phyloP scores from a whole-genome alignment of 2,329 filamentous ascomycete species.

The Blastomyces parvus region DNA sequence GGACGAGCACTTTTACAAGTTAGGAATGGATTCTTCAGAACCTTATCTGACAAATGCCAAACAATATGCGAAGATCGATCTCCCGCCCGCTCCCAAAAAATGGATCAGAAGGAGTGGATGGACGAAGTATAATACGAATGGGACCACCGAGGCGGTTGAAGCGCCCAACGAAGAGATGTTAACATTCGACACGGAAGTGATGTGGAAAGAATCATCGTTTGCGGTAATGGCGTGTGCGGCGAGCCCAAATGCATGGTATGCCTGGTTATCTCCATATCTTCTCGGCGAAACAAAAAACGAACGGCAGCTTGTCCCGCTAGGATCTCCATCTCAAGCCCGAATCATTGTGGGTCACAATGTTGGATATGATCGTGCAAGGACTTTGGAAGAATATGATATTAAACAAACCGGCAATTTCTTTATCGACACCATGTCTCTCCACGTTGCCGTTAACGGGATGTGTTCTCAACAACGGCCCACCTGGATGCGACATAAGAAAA shows the following conservation, averaged over 20 bases:
- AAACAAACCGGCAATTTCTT: constrained; percentile 77
- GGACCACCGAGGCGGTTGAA: constrained; percentile 60
- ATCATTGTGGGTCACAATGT: constrained; percentile 92
- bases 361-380: constrained; percentile 82
- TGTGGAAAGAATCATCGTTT: constrained; percentile 88
- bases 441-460: constrained; percentile 98
- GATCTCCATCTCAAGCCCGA: constrained; percentile 61
- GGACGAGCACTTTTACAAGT: constrained; percentile 87
- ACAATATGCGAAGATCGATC: constrained; percentile 55
- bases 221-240: constrained; percentile 95
- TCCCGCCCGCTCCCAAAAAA: constrained; percentile 53
- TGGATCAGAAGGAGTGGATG: constrained; percentile 79
- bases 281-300: constrained; percentile 68
- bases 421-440: constrained; percentile 94
- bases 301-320: constrained; percentile 76
- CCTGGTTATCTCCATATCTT: constrained; percentile 93
- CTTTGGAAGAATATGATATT: constrained; percentile 80
- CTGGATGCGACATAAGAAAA: constrained; percentile 96
- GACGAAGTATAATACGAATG: constrained; percentile 82
- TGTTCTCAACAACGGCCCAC: constrained; percentile 91
- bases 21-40: constrained; percentile 78
- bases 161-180: constrained; percentile 72
- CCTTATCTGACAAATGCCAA: constrained; percentile 71
- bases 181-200: constrained; percentile 91
- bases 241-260: constrained; percentile 87